Conservation (phyloP, 495 filamentous ascomycete genomes). For the Trichoderma gamsii region DNA sequence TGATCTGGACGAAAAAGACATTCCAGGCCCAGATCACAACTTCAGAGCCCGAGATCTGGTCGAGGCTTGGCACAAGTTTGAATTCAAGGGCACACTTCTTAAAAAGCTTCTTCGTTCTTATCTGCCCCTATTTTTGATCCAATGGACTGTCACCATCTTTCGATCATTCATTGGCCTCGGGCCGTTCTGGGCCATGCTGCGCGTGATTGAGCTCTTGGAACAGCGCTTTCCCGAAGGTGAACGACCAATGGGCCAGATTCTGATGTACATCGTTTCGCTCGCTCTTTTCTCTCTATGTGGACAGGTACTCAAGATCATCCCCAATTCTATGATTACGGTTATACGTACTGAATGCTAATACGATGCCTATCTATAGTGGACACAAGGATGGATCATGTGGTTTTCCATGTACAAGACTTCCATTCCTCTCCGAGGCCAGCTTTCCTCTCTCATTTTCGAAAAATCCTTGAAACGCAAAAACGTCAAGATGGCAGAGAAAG, state of each 20-base stretch:
- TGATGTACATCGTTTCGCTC: constrained; percentile 2
- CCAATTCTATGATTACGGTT: neutral
- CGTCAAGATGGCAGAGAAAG: constrained; percentile 51
- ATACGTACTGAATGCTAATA: neutral
- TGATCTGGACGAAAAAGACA: constrained; percentile 51
- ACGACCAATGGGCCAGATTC: neutral
- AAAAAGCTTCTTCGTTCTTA: constrained; percentile 52
- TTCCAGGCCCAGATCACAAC: constrained; percentile 49
- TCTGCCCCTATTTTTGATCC: constrained; percentile 44
- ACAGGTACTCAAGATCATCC: neutral
- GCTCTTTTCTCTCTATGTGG: neutral
- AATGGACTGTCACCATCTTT: constrained; percentile 48
- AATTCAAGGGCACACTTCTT: constrained; percentile 53
- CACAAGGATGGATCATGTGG: constrained; percentile 13
- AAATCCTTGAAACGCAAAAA: constrained; percentile 79
- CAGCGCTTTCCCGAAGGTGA: neutral
- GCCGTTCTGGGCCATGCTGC: constrained; percentile 63
- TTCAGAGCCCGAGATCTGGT: constrained; percentile 43
- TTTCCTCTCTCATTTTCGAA: constrained; percentile 67
- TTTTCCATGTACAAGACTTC: constrained; percentile 38
- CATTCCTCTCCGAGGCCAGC: constrained; percentile 60
- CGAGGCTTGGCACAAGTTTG: constrained; percentile 45
- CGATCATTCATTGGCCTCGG: constrained; percentile 55
- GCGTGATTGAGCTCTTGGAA: constrained; percentile 44
- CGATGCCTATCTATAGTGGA: constrained; percentile 1